These are phyloP conservation scores for Malassezia nana DNA, from an alignment of 1,284 basidiomycete species.

Conservation along the genomic window DNA sequence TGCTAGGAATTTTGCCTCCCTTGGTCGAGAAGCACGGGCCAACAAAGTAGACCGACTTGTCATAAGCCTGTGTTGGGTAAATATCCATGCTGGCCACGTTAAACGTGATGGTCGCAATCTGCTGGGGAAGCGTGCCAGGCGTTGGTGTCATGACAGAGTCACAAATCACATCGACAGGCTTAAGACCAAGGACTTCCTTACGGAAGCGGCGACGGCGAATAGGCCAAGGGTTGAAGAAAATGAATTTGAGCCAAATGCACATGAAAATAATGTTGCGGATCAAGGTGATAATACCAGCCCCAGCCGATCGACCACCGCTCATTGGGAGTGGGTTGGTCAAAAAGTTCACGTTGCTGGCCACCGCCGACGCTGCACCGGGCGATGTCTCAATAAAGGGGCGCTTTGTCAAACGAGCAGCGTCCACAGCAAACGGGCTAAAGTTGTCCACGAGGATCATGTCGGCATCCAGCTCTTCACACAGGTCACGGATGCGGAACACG, in stretches of 20 bases:
- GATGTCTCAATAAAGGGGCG: slow-evolving; percentile 24
- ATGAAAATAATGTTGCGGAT: slow-evolving; percentile 19
- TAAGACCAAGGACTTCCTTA: slow-evolving; percentile 19
- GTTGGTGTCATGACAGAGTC: slow-evolving; percentile 26
- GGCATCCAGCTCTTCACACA: slow-evolving; percentile 21
- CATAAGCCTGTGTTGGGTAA: slow-evolving; percentile 14
- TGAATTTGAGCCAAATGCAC: slow-evolving; percentile 15
- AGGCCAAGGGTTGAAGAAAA: slow-evolving; percentile 18
- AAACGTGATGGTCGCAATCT: slow-evolving; percentile 20
- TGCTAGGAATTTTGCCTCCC: not conserved
- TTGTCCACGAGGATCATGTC: slow-evolving; percentile 31
- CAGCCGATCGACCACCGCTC: slow-evolving; percentile 18
- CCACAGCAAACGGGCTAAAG: slow-evolving; percentile 29
- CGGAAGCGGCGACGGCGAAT: slow-evolving; percentile 15
- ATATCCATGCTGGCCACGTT: slow-evolving; percentile 24
- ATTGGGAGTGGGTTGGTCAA: slow-evolving; percentile 25
- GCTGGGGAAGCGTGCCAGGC: slow-evolving; percentile 18
- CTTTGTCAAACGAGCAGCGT: slow-evolving; percentile 29
- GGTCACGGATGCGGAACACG: slow-evolving; percentile 20
- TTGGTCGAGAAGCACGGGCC: slow-evolving; percentile 20
- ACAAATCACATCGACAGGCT: slow-evolving; percentile 20
- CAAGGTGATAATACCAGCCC: slow-evolving; percentile 17
- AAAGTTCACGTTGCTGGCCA: slow-evolving; percentile 19
- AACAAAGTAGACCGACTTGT: slow-evolving; percentile 23
- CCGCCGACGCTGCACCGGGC: slow-evolving; percentile 27